Percentiles rank a stretch among this genome's conserved stretches.
These are phyloP conservation scores for Avena sativa DNA, from an alignment of 176 grass and related monocot species.

Conservation along the genomic window DNA sequence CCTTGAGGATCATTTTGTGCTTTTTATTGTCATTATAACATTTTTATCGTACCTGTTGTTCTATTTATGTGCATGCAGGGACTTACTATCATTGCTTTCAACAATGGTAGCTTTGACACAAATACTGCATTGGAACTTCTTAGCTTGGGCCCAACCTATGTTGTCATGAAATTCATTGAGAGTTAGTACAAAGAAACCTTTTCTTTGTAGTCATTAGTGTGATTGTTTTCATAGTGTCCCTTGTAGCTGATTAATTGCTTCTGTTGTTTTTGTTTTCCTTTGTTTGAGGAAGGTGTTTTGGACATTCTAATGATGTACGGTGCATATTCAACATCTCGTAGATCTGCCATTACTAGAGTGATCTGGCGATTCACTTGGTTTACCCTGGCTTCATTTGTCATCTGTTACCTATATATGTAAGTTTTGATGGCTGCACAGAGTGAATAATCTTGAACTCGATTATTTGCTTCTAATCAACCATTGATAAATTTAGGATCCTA, in stretches of 20 bases:
- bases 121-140: conserved; percentile 65
- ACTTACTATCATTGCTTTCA: conserved; percentile 91
- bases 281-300: conserved; percentile 62
- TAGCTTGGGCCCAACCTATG: conserved; percentile 89
- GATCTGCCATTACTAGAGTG: conserved; percentile 82
- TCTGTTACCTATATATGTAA: conserved; percentile 93
- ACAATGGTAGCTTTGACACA: conserved; percentile 57
- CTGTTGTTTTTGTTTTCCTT: conserved; percentile 29
- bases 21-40: not conserved
- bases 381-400: conserved; percentile 59
- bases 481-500: conserved; percentile 20
- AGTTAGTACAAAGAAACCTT: conserved; percentile 54
- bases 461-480: conserved; percentile 1
- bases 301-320: conserved; percentile 98
- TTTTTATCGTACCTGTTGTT: conserved; percentile 19
- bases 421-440: conserved; percentile 19
- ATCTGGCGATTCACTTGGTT: conserved; percentile 85
- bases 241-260: conserved; percentile 36
- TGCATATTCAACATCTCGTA: conserved; percentile 89
- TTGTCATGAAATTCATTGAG: conserved; percentile 82
- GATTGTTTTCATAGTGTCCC: conserved; percentile 11
- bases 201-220: not conserved
- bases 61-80: conserved; percentile 63
- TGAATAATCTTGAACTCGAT: not conserved
- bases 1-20: conserved; percentile 11